These are phyloP conservation scores for Pascua guehoae DNA, from an alignment of 1,284 basidiomycete genomes.

Conservation along the genomic window DNA sequence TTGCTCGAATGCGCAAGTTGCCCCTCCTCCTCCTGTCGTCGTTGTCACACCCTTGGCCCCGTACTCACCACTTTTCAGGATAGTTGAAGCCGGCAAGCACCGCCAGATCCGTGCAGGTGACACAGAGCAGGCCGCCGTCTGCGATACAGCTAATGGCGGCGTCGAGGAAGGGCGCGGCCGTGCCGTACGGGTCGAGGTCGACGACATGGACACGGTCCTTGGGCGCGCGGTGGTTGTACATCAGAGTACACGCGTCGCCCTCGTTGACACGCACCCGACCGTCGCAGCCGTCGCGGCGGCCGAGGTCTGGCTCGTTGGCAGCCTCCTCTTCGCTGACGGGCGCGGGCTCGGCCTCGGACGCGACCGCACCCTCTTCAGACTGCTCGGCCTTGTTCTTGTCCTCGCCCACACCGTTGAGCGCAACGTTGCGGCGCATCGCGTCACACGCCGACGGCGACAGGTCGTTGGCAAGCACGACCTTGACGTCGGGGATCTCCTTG, in stretches of 20 bases:
- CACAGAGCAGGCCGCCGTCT: conserved; percentile 87
- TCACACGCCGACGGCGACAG: conserved; percentile 76
- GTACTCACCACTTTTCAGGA: conserved; percentile 84
- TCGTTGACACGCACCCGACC: conserved; percentile 78
- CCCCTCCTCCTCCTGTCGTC: no score
- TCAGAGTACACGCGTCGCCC: conserved; percentile 86
- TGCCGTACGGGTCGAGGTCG: conserved; percentile 96
- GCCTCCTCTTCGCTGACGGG: conserved; percentile 16
- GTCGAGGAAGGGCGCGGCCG: conserved; percentile 94
- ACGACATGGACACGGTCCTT: conserved; percentile 80
- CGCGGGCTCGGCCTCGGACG: conserved; percentile 1
- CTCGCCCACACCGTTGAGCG: conserved; percentile 72
- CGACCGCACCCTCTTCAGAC: conserved; percentile 2
- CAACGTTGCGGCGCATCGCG: conserved; percentile 84
- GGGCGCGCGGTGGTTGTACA: conserved; percentile 82
- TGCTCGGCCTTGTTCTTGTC: conserved; percentile 5
- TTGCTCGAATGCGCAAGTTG: no score
- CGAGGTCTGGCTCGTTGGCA: conserved; percentile 23
- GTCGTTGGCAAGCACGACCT: conserved; percentile 93
- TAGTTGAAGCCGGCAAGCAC: conserved; percentile 92
- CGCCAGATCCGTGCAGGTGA: conserved; percentile 94
- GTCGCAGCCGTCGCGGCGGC: conserved; percentile 41
- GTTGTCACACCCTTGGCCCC: neutral
- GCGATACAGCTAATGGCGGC: conserved; percentile 87
- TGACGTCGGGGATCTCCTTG: conserved; percentile 89